Evolutionary conservation across 1,284 basidiomycete species (phyloP).

Genomic region (Papiliotrema flavescens): DNA sequence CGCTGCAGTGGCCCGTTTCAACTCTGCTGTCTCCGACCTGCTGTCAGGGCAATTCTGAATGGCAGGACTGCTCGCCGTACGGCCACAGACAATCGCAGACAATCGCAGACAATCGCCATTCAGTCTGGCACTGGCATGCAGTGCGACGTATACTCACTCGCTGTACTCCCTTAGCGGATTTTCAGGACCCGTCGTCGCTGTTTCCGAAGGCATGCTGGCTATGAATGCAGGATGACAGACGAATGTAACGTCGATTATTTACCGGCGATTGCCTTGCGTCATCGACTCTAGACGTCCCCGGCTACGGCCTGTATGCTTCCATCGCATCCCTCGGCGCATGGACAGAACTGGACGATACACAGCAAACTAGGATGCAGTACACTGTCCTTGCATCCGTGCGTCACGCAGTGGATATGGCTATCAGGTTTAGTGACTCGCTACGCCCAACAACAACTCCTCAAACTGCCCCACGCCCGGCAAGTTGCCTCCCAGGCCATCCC

Average conservation of each 20-base stretch:
- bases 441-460: conserved; percentile 30
- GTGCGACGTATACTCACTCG: neutral
- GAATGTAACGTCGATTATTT: no score
- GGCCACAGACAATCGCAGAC: no score
- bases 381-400: no score
- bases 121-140: neutral
- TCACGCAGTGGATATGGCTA: no score
- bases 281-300: no score
- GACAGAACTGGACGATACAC: no score
- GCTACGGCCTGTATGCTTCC: no score
- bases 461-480: conserved; percentile 41
- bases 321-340: no score
- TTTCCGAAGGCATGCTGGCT: neutral
- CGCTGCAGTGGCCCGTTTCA: neutral
- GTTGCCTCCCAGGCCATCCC: conserved; percentile 8
- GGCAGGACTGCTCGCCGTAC: neutral
- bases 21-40: neutral
- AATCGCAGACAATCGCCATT: no score
- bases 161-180: neutral
- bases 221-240: neutral
- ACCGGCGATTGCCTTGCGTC: no score
- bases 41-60: neutral
- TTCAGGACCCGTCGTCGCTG: neutral
- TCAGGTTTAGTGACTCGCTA: neutral
- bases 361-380: no score